Base-by-base conservation (phyloP, 2,329 filamentous ascomycete genomes). In the Aspergillus phoenicis region DNA sequence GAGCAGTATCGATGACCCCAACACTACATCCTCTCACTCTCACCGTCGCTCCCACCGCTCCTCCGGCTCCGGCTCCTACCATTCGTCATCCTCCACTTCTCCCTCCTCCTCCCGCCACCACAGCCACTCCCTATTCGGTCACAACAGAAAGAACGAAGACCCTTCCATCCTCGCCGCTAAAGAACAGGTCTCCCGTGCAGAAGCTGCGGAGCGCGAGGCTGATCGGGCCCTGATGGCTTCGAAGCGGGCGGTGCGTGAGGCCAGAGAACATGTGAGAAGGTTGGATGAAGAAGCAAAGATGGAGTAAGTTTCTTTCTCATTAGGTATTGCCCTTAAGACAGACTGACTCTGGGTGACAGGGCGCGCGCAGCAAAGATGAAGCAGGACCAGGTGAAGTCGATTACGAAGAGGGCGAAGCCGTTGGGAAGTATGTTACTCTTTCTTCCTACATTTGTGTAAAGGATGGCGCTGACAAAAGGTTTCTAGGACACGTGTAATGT, bases 331-430 rank as follows among this genome's bases (percentile, higher is more conserved):
- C 15, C 5, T 45, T n/a, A 10, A 24, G 17, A 24, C n/a, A 10
- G 20, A 8, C 26, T 49, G 10, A 57, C 45, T 5, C 2, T n/a
- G 2, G 7, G 5, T 6, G 5, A 4, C 20, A 75, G 71, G 70
- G 85, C 87, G 2, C 78, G 87, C 22, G 74, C 83, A 45, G 88
- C 88, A 1, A 88, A 86, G 82, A 84, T 90, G 55, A 90, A 91
- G 83, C 83, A 88, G 75, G 80, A 82, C 56, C 85, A 90, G 70
- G 88, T 87, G 1, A 82, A 80, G 67, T 84, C 86, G 69, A 83
- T 90, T 30, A 87, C 85, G 5, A 90, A 89, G 84, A 81, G 87
- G 56, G 87, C 86, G n/a, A 87, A 87, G 75, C 82, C 84, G n/a
- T 83, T 90, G 61, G 88, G 88, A 59, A 85, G 87, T 89, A 81